Evolutionary conservation across 1,284 basidiomycete genomes (phyloP).

Genomic region (Pseudomicrostroma phylloplanum): DNA sequence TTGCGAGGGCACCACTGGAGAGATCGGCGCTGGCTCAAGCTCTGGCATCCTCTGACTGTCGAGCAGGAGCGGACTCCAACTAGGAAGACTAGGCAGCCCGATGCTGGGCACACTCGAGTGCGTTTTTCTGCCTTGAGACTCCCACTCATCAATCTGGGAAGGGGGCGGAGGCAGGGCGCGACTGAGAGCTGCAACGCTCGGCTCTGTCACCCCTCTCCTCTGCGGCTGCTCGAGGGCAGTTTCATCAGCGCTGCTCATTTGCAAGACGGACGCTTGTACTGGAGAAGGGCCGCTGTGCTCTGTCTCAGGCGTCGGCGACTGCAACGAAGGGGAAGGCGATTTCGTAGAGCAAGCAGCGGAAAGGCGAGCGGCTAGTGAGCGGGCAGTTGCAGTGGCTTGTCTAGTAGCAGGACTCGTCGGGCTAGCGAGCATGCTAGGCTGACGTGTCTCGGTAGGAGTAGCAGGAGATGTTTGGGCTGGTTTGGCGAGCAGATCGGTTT

Average conservation of each 20-base stretch:
- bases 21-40: background rate
- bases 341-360: background rate
- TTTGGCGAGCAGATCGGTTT: constrained; percentile 34
- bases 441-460: too few relatives aligned
- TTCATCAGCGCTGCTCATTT: background rate
- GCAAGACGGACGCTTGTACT: background rate
- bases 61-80: constrained; percentile 40
- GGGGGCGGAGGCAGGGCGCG: background rate
- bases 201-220: too few relatives aligned
- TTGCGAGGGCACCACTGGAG: background rate
- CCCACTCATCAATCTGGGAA: background rate
- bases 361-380: background rate
- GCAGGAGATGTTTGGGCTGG: constrained; percentile 5
- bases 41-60: constrained; percentile 13
- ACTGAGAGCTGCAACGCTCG: too few relatives aligned
- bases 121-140: too few relatives aligned
- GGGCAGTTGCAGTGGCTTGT: background rate
- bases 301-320: background rate
- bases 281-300: constrained; percentile 7
- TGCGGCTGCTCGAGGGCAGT: background rate
- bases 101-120: too few relatives aligned
- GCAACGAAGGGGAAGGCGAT: background rate
- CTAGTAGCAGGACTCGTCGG: background rate
- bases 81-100: constrained; percentile 34
- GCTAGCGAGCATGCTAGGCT: too few relatives aligned